Evolutionary conservation across 2,329 filamentous ascomycete species (phyloP), one percentile per base, ranked within the genome.

Genomic region (Fusarium succisae): DNA sequence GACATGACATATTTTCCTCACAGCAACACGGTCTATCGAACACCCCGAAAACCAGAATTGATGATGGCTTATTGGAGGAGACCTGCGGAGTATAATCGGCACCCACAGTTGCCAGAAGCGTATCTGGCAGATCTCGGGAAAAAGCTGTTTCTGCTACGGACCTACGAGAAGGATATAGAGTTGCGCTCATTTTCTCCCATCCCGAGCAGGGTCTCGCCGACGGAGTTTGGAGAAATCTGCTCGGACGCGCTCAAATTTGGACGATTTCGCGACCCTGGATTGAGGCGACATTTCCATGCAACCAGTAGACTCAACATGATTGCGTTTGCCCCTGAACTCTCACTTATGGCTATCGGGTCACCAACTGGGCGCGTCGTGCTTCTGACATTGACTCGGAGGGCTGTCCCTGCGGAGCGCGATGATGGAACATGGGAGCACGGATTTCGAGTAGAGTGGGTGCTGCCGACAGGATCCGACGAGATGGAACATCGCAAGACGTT

Each of bases 331-430:
- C 91, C 92, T 0, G 91, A 93, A 75, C 84, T 96, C 3, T 91
- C 87, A n/a, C 83, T 95, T 20, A 87, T 95, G 14, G 84, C 94
- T 7, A 83, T 92, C 3, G 93, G 88, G 1, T 91, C 91, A 17
- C 87, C 91, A n/a, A 88, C 87, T 54, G 93, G 93, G 1, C 87
- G 90, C 14, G 92, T 90, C 1, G 86, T 88, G 3, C 83, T 96
- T 3, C 80, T 94, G 32, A 93, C 92, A 2, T 82, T 85, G n/a
- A 84, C 79, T 55, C 80, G 79, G 70, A 81, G 77, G 79, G 79
- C 66, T 69, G 71, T 69, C 55, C 74, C 72, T 26, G 76, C 47
- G 14, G 75, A 62, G 61, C 78, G 64, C 30, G 38, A 63, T 30
- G 70, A 75, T 20, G 54, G 68, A 17, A 57, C 78, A 66, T 81